Evolutionary conservation across 2,329 filamentous ascomycete genomes (phyloP), one percentile per base, ranked within the genome.

Genomic region (Aspergillus sp.): DNA sequence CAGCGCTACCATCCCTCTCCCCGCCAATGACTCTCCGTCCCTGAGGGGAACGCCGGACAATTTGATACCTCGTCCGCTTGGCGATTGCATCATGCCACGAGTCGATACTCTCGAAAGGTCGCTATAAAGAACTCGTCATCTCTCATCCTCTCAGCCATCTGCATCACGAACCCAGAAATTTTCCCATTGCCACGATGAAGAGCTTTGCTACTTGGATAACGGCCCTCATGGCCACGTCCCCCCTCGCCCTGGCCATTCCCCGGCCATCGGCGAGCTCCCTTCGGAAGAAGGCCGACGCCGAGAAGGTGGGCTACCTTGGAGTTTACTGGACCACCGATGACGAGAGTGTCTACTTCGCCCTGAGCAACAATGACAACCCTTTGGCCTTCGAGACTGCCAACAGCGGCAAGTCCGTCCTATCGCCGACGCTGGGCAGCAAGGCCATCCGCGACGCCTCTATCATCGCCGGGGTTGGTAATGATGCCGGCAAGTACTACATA

Each of bases 271-370:
- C 9, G 11, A 18, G 11, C 6, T 14, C n/a, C 1, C 47, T 52
- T 16, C 10, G 31, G 22, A 56, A 54, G 16, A 60, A 46, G 24
- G 52, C 54, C 11, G 55, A 60, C n/a, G 4, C 49, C 4, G 31
- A 24, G 1, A 64, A 64, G 32, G 62, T 54, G 4, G 60, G 62
- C 7, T 64, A 64, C 24, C 55, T 64, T 2, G 55, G 42, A 0
- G 57, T 63, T 2, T 64, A 64, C 59, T 64, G 62, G 62, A 64
- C 53, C 6, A 64, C 60, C 1, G 53, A 56, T 1, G 55, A 63
- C 18, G 62, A 64, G 32, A 64, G 62, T 47, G 60, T 64, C 18
- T 63, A 58, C 47, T 60, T 57, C 31, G 47, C 62, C 4, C 46
- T 64, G 12, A 64, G 62, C 24, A 42, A 57, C 52, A 64, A 63